Conservation (phyloP, 176 grass and related monocot genomes). For the Oropetium thomaeum region DNA sequence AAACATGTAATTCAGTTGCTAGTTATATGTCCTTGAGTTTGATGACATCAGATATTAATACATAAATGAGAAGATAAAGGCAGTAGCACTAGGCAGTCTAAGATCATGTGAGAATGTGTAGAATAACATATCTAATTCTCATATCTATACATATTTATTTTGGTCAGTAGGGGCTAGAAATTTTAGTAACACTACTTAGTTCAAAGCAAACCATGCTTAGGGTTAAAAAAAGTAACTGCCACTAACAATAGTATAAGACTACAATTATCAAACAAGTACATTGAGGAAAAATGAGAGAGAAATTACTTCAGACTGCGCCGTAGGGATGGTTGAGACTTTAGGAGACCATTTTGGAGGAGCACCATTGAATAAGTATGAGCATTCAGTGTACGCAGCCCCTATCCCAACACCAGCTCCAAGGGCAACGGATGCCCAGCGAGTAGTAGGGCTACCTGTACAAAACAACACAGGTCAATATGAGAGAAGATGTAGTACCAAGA, state of each 20-base stretch:
- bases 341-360: constrained; percentile 69
- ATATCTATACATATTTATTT: not conserved
- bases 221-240: not conserved
- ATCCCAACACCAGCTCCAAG: constrained; percentile 87
- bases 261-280: not conserved
- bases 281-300: not conserved
- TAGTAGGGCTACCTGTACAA: constrained; percentile 73
- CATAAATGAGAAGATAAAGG: not conserved
- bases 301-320: constrained; percentile 54
- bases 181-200: not conserved
- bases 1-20: not conserved
- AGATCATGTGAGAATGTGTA: not conserved
- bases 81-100: not conserved
- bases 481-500: not conserved
- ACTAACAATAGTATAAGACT: not conserved
- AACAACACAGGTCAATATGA: constrained; percentile 25
- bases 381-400: constrained; percentile 87
- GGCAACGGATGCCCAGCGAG: constrained; percentile 88
- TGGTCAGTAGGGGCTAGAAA: not conserved
- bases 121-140: not conserved
- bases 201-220: not conserved
- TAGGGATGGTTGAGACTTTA: constrained; percentile 42
- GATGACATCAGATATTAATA: not conserved
- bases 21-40: not conserved
- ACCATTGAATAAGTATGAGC: constrained; percentile 79